Percentiles rank a stretch among this genome's conserved stretches.
phyloP scores from a whole-genome alignment of 345 rosid species.

The Balakata baccata region DNA sequence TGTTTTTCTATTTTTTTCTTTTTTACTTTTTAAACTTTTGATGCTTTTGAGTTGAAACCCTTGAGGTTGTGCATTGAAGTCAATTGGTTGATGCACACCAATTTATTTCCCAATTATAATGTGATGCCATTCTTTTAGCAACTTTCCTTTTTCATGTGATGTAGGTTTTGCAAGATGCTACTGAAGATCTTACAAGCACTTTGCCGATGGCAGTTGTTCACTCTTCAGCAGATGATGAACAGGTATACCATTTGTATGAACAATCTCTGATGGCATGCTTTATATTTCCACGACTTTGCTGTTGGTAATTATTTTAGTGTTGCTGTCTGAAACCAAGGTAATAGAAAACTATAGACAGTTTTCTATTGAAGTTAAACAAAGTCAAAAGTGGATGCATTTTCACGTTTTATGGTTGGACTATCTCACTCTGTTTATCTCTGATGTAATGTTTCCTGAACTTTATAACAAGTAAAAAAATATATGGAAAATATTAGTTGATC shows the following conservation, averaged over 20 bases:
- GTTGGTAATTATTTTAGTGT: neutral
- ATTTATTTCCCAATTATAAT: neutral
- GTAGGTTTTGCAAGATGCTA: conserved; percentile 45
- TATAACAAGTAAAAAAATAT: neutral
- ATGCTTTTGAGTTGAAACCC: neutral
- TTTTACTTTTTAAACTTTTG: neutral
- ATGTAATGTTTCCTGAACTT: neutral
- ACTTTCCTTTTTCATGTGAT: conserved; percentile 12
- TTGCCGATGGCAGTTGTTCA: conserved; percentile 40
- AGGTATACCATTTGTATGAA: conserved; percentile 33
- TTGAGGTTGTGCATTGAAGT: neutral
- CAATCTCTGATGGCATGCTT: neutral
- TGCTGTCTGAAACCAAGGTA: no score
- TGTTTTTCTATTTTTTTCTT: neutral
- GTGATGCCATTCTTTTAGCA: neutral
- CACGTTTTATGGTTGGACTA: neutral
- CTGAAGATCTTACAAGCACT: conserved; percentile 36
- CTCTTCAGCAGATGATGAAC: conserved; percentile 59
- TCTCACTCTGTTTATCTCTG: neutral
- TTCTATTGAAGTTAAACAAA: no score
- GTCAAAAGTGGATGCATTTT: no score
- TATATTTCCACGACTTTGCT: no score
- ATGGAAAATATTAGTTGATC: neutral
- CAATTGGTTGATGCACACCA: neutral
- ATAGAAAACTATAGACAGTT: no score